Conservation (phyloP, 2,329 filamentous ascomycete genomes). For the Pseudogymnoascus verrucosus region DNA sequence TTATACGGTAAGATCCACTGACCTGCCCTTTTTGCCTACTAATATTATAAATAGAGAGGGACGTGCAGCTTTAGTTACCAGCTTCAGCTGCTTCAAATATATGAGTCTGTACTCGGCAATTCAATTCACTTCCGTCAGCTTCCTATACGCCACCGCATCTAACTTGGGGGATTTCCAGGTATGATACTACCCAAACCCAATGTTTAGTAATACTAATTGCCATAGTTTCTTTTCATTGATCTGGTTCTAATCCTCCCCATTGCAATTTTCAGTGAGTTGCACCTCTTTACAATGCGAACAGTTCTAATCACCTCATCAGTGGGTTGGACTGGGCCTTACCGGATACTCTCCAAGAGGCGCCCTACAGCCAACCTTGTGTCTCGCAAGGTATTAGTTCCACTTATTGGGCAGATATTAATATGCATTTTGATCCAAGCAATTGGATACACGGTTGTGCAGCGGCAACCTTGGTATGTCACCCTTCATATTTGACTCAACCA, state of each 20-base stretch:
- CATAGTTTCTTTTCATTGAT: slow-evolving; percentile 85
- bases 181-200: slow-evolving; percentile 10
- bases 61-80: slow-evolving; percentile 89
- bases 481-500: neutral
- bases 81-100: slow-evolving; percentile 99
- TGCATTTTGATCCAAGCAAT: slow-evolving; percentile 70
- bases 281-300: neutral
- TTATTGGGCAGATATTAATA: slow-evolving; percentile 81
- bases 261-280: slow-evolving; percentile 73
- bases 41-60: slow-evolving; percentile 54
- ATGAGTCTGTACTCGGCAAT: slow-evolving; percentile 99
- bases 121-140: slow-evolving; percentile 94
- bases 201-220: slow-evolving; percentile 8
- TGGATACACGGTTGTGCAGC: slow-evolving; percentile 65
- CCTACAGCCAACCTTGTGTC: slow-evolving; percentile 90
- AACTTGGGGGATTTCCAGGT: slow-evolving; percentile 95
- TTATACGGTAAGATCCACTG: slow-evolving; percentile 58
- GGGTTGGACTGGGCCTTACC: slow-evolving; percentile 89
- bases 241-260: slow-evolving; percentile 87
- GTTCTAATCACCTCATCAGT: slow-evolving; percentile 38
- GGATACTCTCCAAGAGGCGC: slow-evolving; percentile 68
- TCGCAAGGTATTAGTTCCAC: slow-evolving; percentile 79
- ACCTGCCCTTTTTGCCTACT: slow-evolving; percentile 9
- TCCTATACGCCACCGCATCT: slow-evolving; percentile 85
- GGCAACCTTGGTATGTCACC: slow-evolving; percentile 63